Evolutionary conservation across 257 asterid species (phyloP).

Genomic region (Nemophila menziesii): DNA sequence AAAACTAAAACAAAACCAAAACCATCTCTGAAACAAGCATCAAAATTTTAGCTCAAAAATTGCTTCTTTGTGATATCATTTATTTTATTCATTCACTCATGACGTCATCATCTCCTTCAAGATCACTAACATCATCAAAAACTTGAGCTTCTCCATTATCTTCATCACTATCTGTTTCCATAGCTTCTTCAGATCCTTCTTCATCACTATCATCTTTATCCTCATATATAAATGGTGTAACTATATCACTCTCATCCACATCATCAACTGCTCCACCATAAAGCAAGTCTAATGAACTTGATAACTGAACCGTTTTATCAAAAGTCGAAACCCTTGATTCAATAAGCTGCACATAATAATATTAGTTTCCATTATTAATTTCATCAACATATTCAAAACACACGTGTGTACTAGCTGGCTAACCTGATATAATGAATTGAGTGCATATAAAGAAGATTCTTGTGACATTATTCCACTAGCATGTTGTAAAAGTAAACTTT

Average conservation of each 20-base stretch:
- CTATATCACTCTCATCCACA: constrained; percentile 29
- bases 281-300: constrained; percentile 68
- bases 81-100: constrained; percentile 41
- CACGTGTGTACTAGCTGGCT: constrained; percentile 5
- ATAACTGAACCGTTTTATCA: constrained; percentile 44
- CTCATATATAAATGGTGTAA: constrained; percentile 46
- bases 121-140: constrained; percentile 38
- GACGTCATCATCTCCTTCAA: constrained; percentile 24
- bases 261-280: constrained; percentile 69
- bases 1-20: too few species aligned
- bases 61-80: neutral
- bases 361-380: neutral
- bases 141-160: constrained; percentile 31
- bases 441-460: constrained; percentile 64
- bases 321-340: constrained; percentile 80
- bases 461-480: constrained; percentile 82
- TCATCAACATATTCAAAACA: neutral
- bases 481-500: constrained; percentile 73
- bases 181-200: constrained; percentile 44
- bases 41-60: neutral
- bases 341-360: constrained; percentile 43
- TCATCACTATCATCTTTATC: constrained; percentile 51
- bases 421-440: constrained; percentile 86
- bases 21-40: neutral
- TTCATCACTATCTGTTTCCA: constrained; percentile 53